These are phyloP conservation scores for Xylaria intraflava DNA, from an alignment of 495 filamentous ascomycete genomes.

Conservation along the genomic window DNA sequence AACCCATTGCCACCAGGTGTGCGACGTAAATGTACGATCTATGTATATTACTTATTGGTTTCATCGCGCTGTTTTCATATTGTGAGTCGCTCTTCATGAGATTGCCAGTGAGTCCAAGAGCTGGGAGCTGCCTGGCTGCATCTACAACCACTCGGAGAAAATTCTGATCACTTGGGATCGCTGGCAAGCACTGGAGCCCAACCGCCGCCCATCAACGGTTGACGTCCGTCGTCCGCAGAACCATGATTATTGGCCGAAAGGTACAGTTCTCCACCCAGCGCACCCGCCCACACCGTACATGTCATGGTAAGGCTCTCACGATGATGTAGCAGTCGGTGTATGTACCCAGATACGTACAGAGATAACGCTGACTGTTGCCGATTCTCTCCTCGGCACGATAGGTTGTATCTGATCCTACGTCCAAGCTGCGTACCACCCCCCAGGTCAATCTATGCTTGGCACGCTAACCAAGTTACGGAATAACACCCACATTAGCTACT, in stretches of 20 bases:
- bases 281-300: neutral
- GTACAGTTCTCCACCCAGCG: neutral
- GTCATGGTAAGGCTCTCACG: neutral
- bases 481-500: too few relatives aligned
- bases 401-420: too few relatives aligned
- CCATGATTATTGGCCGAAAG: neutral
- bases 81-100: neutral
- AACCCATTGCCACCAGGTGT: neutral
- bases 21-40: too few relatives aligned
- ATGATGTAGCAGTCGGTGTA: neutral
- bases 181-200: conserved; percentile 1
- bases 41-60: too few relatives aligned
- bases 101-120: neutral
- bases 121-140: neutral
- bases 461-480: too few relatives aligned
- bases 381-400: neutral
- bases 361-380: neutral
- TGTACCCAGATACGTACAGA: too few relatives aligned
- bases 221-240: neutral
- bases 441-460: too few relatives aligned
- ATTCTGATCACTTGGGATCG: conserved; percentile 3
- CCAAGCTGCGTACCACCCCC: too few relatives aligned
- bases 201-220: neutral
- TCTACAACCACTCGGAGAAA: conserved; percentile 13
- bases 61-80: conserved; percentile 1